Evolutionary conservation across 2,329 filamentous ascomycete genomes (phyloP).

Genomic region (Trichoderma sp.): DNA sequence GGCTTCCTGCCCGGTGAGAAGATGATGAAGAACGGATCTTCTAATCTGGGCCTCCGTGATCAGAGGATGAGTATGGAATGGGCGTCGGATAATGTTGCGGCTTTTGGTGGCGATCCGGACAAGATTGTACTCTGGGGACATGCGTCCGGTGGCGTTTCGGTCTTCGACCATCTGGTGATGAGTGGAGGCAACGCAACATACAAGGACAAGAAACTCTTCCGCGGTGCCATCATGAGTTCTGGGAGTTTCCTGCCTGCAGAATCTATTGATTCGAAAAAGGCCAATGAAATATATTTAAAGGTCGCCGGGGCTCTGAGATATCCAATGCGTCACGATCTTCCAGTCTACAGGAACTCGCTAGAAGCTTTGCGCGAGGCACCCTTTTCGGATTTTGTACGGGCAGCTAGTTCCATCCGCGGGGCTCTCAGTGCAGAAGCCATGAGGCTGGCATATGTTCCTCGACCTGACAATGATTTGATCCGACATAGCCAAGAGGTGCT

Average conservation of each 20-base stretch:
- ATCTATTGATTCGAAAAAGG: slow-evolving; percentile 64
- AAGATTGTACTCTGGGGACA: slow-evolving; percentile 82
- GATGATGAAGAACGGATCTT: background rate
- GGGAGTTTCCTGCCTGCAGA: slow-evolving; percentile 64
- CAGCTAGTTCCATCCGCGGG: slow-evolving; percentile 59
- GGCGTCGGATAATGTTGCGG: slow-evolving; percentile 74
- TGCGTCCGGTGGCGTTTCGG: slow-evolving; percentile 69
- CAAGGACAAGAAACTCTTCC: slow-evolving; percentile 74
- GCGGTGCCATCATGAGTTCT: slow-evolving; percentile 76
- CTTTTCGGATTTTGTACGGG: slow-evolving; percentile 62
- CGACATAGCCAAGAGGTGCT: slow-evolving; percentile 56
- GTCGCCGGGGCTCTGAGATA: slow-evolving; percentile 54
- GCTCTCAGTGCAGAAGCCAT: slow-evolving; percentile 58
- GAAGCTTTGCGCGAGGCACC: slow-evolving; percentile 64
- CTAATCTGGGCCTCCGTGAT: slow-evolving; percentile 71
- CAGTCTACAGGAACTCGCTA: slow-evolving; percentile 52
- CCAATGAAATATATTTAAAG: slow-evolving; percentile 63
- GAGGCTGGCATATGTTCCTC: slow-evolving; percentile 63
- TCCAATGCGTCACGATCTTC: too few species aligned
- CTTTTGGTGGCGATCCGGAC: slow-evolving; percentile 77
- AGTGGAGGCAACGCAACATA: slow-evolving; percentile 73
- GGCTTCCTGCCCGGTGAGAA: slow-evolving; percentile 5
- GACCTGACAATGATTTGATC: slow-evolving; percentile 58
- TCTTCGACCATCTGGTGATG: slow-evolving; percentile 73
- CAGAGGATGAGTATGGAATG: slow-evolving; percentile 73